Base-by-base conservation (phyloP, 495 filamentous ascomycete genomes). In the Trypethelium eluteriae region DNA sequence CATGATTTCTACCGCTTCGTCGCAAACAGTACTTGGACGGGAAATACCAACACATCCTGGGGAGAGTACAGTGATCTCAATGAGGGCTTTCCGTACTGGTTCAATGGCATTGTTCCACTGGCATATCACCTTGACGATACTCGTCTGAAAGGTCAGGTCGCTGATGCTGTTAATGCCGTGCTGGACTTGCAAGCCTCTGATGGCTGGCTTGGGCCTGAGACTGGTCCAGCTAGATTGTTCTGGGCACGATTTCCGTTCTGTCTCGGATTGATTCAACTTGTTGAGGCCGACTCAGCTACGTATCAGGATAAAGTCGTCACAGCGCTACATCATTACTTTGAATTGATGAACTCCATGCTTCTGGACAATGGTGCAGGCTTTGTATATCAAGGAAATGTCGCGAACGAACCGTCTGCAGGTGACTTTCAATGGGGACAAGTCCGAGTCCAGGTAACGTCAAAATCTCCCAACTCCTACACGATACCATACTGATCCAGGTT, bases 81-180 rank as follows among this genome's bases (percentile, higher is more conserved):
- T 65, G 86, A 89, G 74, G 81, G 80, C 0, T 78, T 82, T 2
- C 85, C 85, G 1, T 88, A 89, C 71, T 89, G 85, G 86, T 81
- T 86, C 66, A 88, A 88, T 69, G 82, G 82, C 34, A 74, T 88
- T 3, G 86, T 89, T 2, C 84, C 86, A 12, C 77, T 88, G n/a
- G 84, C 86, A 14, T 88, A 83, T 70, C 74, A 75, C 0, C 72
- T 86, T 12, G 76, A 85, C 62, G 81, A 88, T 69, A 66, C 74
- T 1, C 70, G 82, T 16, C 73, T 88, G n/a, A 85, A 85, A 69
- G 69, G 44, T 1, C 85, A 89, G 66, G 80, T 85, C 5, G 76
- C 80, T 36, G 64, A 75, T 12, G 77, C 79, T 46, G 68, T 82
- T 25, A 76, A 82, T 62, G 79, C 81, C 65, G 76, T 87, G 0